Evolutionary conservation across 1,139 yeast genomes (phyloP), one percentile per base, ranked within the genome.

Genomic region (Yamadazyma epiphylla): DNA sequence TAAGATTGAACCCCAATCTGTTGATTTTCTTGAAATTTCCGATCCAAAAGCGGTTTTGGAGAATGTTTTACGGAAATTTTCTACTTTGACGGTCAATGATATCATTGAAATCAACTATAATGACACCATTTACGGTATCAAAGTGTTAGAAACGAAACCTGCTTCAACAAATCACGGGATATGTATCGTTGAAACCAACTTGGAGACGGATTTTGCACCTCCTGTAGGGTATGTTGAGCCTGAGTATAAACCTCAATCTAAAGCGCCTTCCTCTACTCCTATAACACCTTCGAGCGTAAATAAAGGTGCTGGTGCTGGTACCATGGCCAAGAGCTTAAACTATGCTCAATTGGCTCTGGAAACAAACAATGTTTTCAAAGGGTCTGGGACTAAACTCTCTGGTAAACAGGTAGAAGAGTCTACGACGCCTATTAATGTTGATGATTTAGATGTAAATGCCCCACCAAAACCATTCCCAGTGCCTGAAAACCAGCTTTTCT

Each of bases 221-320:
- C 99, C 98, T 0, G 96, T 91, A 4, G 99, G 99, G 0, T 94
- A 94, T 50, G 96, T 86, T 17, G 98, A 91, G 51, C 95, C 95
- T 1, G 83, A 78, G 43, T 77, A 77, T 42, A 60, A 51, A 28
- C 72, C 71, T 5, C 46, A 50, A 29, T 51, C 47, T 0, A 45
- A 55, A 13, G 64, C 64, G 34, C 64, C 75, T 3, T 45, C 60
- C 0, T 26, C 20, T 6, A 45, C 52, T 9, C 56, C 66, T 9
- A 63, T 63, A 19, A 52, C 55, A 21, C 68, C 70, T 2, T 39
- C 59, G 3, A 54, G 49, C 30, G 68, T 65, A 5, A 60, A 56
- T 42, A 49, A 58, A 37, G 55, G 73, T 17, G 69, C 65, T 0
- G 74, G 81, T 2, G 70, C 74, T 4, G 94, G 88, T 1, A 71